Evolutionary conservation across 768 basidiomycete species (phyloP), one percentile per base, ranked within the genome.

Genomic region (Mycena vitilis): DNA sequence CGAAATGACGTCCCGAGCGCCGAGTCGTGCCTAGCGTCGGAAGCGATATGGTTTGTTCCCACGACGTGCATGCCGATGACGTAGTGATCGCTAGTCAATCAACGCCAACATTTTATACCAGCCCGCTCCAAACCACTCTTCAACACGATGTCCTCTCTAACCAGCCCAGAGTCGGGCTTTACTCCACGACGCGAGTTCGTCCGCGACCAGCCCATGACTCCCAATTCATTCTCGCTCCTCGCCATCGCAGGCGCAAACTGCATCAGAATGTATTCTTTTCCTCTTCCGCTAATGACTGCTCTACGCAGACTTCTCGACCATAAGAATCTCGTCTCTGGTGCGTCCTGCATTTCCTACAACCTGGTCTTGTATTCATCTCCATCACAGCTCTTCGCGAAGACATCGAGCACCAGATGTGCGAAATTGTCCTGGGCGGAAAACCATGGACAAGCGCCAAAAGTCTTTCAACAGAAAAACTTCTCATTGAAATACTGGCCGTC

Each of bases 401-500:
- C 75, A 69, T 80, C 0, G 71, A 80, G 15, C 86, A 89, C 55
- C 88, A 87, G 70, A 82, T 91, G 64, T 88, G 81, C 76, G 91
- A 94, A 79, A 90, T 92, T 69, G 78, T 83, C 34, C 81, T 94
- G 42, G 85, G 88, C 40, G 88, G 87, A 36, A 93, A 89, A 78
- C 92, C 92, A 51, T 94, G 92, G 92, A 81, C 86, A 42, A 89
- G 84, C 69, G 81, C 91, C 60, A 94, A 91, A 82, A 88, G 84
- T 70, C 79, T 88, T 57, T 77, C 81, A 22, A 86, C 91, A 25
- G 92, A 94, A 76, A 88, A 86, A 70, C 87, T 94, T 64, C 80
- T 94, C 48, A 79, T 94, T 68, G 88, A 91, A 72, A 86, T 94
- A 65, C 78, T 93, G 60, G 79, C 85, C 42, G 81, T 89, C 71